Conservation (phyloP, 768 basidiomycete species). For the Infundibulicybe gibba region DNA sequence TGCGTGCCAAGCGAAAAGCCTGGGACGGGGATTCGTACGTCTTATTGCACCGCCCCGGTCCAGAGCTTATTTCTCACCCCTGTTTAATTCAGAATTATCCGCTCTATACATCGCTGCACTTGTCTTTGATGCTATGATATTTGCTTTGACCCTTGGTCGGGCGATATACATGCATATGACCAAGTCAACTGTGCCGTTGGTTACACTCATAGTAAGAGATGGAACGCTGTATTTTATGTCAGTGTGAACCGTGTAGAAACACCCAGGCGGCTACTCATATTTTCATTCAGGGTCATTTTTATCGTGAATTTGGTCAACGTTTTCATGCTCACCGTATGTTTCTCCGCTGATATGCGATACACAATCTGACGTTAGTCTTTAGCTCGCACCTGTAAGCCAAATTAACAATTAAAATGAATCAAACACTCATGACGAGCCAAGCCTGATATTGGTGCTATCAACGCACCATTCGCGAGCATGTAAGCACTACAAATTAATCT, state of each 20-base stretch:
- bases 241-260: not conserved
- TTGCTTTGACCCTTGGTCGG: not conserved
- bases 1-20: not conserved
- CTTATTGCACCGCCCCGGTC: not conserved
- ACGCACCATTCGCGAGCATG: conserved; percentile 3
- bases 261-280: not conserved
- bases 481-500: not conserved
- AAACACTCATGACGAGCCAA: not conserved
- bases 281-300: not conserved
- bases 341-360: not conserved
- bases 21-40: not conserved
- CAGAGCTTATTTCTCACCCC: not conserved
- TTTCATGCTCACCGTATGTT: conserved; percentile 1
- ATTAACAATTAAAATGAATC: not conserved
- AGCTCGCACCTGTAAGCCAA: not conserved
- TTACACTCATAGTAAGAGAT: conserved; percentile 1
- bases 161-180: not conserved
- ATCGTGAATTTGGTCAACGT: conserved; percentile 3
- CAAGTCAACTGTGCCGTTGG: not conserved
- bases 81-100: not conserved
- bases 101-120: not conserved
- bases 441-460: conserved; percentile 1
- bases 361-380: not conserved
- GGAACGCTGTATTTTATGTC: conserved; percentile 4
- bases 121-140: not conserved